Evolutionary conservation across 352 stramenopile species (phyloP), one percentile per base, ranked within the genome.

Genomic region (Globisporangium sylvaticum): DNA sequence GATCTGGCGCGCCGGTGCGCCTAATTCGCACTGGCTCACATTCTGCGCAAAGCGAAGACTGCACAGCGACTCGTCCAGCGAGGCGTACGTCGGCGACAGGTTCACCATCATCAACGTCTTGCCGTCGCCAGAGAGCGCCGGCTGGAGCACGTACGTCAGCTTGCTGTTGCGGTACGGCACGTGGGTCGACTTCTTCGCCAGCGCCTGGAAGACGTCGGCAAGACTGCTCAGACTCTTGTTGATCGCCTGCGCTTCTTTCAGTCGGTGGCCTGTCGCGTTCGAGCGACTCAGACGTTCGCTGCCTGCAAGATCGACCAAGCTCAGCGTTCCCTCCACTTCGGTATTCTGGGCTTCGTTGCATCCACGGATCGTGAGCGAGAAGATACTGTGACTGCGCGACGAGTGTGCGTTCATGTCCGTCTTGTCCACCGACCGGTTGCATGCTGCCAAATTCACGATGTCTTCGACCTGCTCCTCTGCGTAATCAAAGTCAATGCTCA

Each of bases 41-140:
- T 98, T 93, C 46, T 94, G 79, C 8, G 97, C 98, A 77, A 99
- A 99, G 55, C 97, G 88, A 32, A 99, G 88, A 65, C 96, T 99
- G 80, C 97, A 99, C 5, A 99, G 75, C 71, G 95, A 98, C 80
- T 99, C 98, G 70, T 97, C 89, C 39, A 98, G 81, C 64, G 96
- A 99, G 53, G 88, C 80, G 31, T 91, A 84, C 22, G 97, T 99
- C 3, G 98, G 97, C 71, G 94, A 98, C 29, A 99, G 77, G 75
- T 99, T 99, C 48, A 99, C 97, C 87, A 99, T 99, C 97, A 99
- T 99, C 46, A 99, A 84, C 67, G 97, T 99, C 83, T 99, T 99
- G 48, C 97, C 97, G 80, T 99, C 96, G 10, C 97, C 97, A 67
- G 95, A 98, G 6, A 99, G 89, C 67, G 96, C 98, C 58, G 98